A percentile compares a stretch with the other conserved stretches of the same genome.
phyloP scores from a whole-genome alignment of 441 rosid species.

The Flueggea neowawraea region DNA sequence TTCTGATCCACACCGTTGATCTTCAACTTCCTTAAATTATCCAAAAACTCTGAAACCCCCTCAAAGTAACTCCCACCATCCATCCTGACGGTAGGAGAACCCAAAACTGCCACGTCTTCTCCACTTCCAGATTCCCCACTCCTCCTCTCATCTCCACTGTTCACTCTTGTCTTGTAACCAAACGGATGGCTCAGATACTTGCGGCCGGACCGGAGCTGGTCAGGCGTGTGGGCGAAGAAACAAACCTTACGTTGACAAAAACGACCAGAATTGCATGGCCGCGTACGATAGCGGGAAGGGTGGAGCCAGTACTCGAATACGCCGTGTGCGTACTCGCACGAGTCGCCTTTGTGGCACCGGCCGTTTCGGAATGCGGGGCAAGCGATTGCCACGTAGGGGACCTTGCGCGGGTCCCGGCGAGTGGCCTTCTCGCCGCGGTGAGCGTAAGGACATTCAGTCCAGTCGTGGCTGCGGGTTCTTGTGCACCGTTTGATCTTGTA shows the following conservation, averaged over 20 bases:
- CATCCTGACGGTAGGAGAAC: conserved; percentile 15
- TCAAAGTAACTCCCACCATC: conserved; percentile 25
- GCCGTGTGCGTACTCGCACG: conserved; percentile 78
- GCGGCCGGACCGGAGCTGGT: conserved; percentile 53
- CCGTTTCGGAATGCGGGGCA: conserved; percentile 70
- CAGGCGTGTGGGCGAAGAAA: conserved; percentile 87
- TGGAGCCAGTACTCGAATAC: conserved; percentile 95
- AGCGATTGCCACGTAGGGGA: conserved; percentile 54
- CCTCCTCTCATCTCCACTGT: conserved; percentile 12
- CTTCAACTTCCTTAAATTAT: conserved; percentile 36
- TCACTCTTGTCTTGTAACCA: conserved; percentile 17
- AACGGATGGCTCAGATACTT: conserved; percentile 21
- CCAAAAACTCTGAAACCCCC: conserved; percentile 27
- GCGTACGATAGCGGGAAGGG: conserved; percentile 75
- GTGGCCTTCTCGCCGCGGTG: conserved; percentile 88
- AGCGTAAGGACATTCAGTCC: conserved; percentile 90
- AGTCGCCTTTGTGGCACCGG: conserved; percentile 53
- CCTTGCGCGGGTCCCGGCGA: conserved; percentile 78
- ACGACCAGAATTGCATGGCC: conserved; percentile 65
- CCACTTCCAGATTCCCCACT: conserved; percentile 1
- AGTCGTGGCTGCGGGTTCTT: conserved; percentile 72
- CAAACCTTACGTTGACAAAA: conserved; percentile 82
- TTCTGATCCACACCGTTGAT: conserved; percentile 18
- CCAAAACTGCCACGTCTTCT: not conserved
- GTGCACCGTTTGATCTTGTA: conserved; percentile 81